Evolutionary conservation across 73 alveolate genomes (phyloP).

Genomic region (Paramecium primaurelia): DNA sequence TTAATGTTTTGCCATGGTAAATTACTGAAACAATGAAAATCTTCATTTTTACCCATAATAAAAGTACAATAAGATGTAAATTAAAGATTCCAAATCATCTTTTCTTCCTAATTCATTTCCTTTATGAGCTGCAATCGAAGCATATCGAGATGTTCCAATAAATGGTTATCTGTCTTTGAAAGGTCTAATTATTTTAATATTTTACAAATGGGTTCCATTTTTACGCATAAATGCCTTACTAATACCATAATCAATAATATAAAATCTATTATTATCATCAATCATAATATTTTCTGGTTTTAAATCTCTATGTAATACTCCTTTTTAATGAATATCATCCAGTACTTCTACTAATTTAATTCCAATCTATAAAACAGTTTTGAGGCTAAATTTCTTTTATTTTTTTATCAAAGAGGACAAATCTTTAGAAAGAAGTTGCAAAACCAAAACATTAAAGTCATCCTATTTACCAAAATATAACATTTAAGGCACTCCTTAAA

Average conservation of each 20-base stretch:
- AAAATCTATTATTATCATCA: neutral
- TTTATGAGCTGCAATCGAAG: constrained; percentile 74
- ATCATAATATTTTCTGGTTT: constrained; percentile 41
- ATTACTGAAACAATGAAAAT: neutral
- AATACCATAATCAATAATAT: constrained; percentile 37
- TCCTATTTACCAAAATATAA: constrained; percentile 22
- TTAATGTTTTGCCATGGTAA: constrained; percentile 94
- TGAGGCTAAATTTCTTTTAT: constrained; percentile 51
- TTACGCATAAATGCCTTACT: constrained; percentile 74
- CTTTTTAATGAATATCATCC: neutral
- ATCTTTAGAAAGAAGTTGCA: constrained; percentile 46
- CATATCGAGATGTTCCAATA: constrained; percentile 77
- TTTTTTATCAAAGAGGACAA: constrained; percentile 47
- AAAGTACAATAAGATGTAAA: constrained; percentile 75
- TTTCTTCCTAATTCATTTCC: constrained; percentile 87
- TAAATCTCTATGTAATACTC: neutral
- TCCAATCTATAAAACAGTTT: constrained; percentile 38
- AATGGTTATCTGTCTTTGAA: constrained; percentile 38
- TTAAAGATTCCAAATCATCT: constrained; percentile 76
- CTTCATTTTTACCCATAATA: constrained; percentile 39
- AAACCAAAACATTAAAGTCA: constrained; percentile 32
- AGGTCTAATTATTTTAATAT: neutral
- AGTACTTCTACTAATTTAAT: neutral
- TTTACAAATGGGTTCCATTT: constrained; percentile 43
- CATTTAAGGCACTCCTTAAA: constrained; percentile 49